These are phyloP conservation scores for Lachnellula cervina DNA, from an alignment of 2,329 filamentous ascomycete species.

Conservation along the genomic window DNA sequence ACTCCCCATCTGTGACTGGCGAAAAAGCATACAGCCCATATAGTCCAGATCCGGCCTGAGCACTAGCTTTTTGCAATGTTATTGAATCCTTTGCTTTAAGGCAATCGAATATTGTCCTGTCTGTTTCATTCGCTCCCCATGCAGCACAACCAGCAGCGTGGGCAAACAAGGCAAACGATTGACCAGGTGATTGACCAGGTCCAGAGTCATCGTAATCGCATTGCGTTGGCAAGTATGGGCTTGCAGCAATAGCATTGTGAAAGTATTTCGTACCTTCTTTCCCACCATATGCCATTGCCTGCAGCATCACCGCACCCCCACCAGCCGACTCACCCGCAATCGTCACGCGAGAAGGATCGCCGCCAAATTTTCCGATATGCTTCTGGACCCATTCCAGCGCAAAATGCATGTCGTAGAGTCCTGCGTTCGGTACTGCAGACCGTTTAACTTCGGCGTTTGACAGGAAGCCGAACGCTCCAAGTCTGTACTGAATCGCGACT, in stretches of 20 bases:
- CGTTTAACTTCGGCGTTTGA: conserved; percentile 26
- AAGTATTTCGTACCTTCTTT: not conserved
- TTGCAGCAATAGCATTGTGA: conserved; percentile 29
- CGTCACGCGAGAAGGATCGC: conserved; percentile 43
- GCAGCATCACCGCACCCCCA: conserved; percentile 47
- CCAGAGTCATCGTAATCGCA: conserved; percentile 42
- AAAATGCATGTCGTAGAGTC: conserved; percentile 47
- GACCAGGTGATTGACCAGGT: conserved; percentile 39
- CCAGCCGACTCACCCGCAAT: conserved; percentile 47
- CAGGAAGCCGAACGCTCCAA: conserved; percentile 30
- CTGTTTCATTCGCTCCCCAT: conserved; percentile 33
- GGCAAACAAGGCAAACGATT: conserved; percentile 42
- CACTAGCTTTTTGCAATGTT: conserved; percentile 29
- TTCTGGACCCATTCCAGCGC: conserved; percentile 52
- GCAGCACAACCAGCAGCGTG: conserved; percentile 38
- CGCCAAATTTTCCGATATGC: conserved; percentile 49
- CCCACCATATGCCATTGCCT: conserved; percentile 47
- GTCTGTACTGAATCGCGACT: conserved; percentile 46
- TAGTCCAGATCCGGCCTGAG: conserved; percentile 14
- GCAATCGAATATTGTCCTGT: conserved; percentile 21
- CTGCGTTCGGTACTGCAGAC: conserved; percentile 43
- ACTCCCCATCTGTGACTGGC: conserved; percentile 34
- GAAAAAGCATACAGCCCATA: conserved; percentile 32
- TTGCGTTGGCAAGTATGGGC: conserved; percentile 50
- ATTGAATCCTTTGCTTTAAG: conserved; percentile 27